phyloP scores from a whole-genome alignment of 2,329 filamentous ascomycete species.

The Calonectria multiphialidica region DNA sequence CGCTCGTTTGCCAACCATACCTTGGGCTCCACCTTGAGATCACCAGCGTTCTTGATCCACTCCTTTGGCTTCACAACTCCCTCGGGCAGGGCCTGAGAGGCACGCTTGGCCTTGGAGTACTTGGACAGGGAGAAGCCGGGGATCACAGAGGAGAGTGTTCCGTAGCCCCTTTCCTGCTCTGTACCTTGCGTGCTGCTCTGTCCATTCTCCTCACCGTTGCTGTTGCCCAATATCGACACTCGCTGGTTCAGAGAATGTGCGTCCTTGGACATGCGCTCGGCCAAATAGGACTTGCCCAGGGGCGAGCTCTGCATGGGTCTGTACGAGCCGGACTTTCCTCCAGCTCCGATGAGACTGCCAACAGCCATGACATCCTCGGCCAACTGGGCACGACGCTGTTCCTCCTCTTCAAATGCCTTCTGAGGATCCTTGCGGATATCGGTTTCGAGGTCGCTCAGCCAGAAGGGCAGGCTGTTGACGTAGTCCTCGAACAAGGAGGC shows the following conservation, averaged over 20 bases:
- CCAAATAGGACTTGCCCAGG: slow-evolving; percentile 73
- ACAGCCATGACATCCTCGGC: slow-evolving; percentile 91
- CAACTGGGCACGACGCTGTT: slow-evolving; percentile 82
- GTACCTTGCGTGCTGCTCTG: slow-evolving; percentile 52
- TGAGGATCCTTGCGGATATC: slow-evolving; percentile 96
- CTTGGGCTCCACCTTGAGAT: slow-evolving; percentile 94
- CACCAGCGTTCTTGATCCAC: slow-evolving; percentile 96
- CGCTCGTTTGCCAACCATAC: slow-evolving; percentile 99
- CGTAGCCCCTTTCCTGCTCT: slow-evolving; percentile 55
- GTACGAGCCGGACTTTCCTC: slow-evolving; percentile 65
- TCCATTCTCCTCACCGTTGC: slow-evolving; percentile 48
- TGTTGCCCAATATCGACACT: slow-evolving; percentile 38
- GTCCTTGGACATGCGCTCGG: slow-evolving; percentile 63
- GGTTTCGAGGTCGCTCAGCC: slow-evolving; percentile 90
- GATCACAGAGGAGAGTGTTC: slow-evolving; percentile 78
- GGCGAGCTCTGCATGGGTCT: slow-evolving; percentile 75
- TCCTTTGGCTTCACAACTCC: slow-evolving; percentile 87
- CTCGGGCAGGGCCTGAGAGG: slow-evolving; percentile 74
- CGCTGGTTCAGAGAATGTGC: slow-evolving; percentile 45
- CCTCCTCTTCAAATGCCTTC: slow-evolving; percentile 90
- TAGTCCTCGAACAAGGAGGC: slow-evolving; percentile 94
- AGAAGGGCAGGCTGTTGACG: slow-evolving; percentile 96
- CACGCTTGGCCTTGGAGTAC: slow-evolving; percentile 72
- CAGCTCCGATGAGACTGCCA: slow-evolving; percentile 87
- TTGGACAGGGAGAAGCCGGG: slow-evolving; percentile 86